Percentiles rank a stretch among this genome's conserved stretches.
Conservation (phyloP, 768 basidiomycete genomes). For the Suillus luteus region DNA sequence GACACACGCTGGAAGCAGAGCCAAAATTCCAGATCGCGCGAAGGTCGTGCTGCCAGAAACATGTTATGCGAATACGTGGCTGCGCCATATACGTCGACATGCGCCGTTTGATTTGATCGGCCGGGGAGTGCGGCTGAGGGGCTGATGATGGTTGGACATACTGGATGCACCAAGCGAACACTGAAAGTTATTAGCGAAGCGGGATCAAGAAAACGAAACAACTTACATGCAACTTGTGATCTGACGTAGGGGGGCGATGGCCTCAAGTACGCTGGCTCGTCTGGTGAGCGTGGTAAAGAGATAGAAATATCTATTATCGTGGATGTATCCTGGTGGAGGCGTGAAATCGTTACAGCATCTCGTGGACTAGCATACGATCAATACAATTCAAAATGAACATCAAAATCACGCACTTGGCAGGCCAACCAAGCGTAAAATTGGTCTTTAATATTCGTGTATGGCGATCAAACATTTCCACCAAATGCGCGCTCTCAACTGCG, state of each 20-base stretch:
- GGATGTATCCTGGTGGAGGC: conserved; percentile 75
- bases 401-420: conserved; percentile 76
- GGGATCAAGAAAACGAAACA: conserved; percentile 14
- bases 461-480: conserved; percentile 86
- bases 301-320: conserved; percentile 91
- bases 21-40: conserved; percentile 84
- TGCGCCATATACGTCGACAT: conserved; percentile 25
- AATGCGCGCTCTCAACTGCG: conserved; percentile 80
- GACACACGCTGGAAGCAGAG: conserved; percentile 60
- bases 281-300: conserved; percentile 87
- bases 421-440: conserved; percentile 94
- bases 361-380: conserved; percentile 61
- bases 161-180: conserved; percentile 96
- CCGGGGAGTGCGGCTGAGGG: conserved; percentile 33
- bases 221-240: conserved; percentile 76
- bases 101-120: conserved; percentile 37
- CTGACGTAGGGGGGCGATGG: conserved; percentile 92
- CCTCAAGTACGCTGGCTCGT: conserved; percentile 89
- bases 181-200: conserved; percentile 35
- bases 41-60: conserved; percentile 95
- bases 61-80: conserved; percentile 72
- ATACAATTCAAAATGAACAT: conserved; percentile 10
- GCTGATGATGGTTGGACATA: conserved; percentile 45
- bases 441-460: conserved; percentile 87
- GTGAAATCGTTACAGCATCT: conserved; percentile 92